A percentile compares a stretch with the other conserved stretches of the same genome.
These are phyloP conservation scores for Arctostaphylos glauca DNA, from an alignment of 148 eudicot species.

Conservation along the genomic window DNA sequence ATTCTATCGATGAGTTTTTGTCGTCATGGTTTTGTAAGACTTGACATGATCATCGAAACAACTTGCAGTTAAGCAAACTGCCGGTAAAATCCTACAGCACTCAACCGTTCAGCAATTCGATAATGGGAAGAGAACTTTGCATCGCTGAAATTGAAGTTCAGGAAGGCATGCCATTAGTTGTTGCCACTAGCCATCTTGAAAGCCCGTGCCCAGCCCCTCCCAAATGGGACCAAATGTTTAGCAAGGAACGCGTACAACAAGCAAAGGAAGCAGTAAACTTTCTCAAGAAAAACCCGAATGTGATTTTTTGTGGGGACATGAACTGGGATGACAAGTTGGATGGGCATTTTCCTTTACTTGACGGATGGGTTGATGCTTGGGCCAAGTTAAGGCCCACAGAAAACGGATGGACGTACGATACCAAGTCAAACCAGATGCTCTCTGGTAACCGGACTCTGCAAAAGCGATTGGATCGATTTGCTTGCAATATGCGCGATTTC, in stretches of 20 bases:
- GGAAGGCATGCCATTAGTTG: constrained; percentile 34
- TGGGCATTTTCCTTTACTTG: constrained; percentile 57
- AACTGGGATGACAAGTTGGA: constrained; percentile 91
- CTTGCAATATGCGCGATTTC: constrained; percentile 57
- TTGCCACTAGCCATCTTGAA: constrained; percentile 87
- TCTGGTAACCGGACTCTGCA: constrained; percentile 53
- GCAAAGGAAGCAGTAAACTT: constrained; percentile 61
- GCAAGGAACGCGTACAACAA: constrained; percentile 89
- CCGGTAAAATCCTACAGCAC: constrained; percentile 68
- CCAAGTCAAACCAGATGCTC: constrained; percentile 74
- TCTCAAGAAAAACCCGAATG: constrained; percentile 51
- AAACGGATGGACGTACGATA: constrained; percentile 78
- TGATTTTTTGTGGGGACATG: constrained; percentile 89
- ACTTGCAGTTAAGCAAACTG: constrained; percentile 61
- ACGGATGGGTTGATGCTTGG: constrained; percentile 93
- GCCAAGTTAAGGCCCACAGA: constrained; percentile 54
- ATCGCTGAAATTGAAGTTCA: constrained; percentile 51
- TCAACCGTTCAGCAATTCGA: constrained; percentile 56
- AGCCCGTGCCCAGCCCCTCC: constrained; percentile 93
- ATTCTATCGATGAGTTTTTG: background rate
- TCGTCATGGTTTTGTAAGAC: background rate
- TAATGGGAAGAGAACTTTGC: constrained; percentile 79
- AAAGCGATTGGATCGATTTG: constrained; percentile 68
- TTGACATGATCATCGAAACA: background rate
- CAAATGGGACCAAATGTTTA: constrained; percentile 82